A percentile compares a stretch with the other conserved stretches of the same genome.
Evolutionary conservation across 495 filamentous ascomycete genomes (phyloP).

Genomic region (Penicillium argentinense): DNA sequence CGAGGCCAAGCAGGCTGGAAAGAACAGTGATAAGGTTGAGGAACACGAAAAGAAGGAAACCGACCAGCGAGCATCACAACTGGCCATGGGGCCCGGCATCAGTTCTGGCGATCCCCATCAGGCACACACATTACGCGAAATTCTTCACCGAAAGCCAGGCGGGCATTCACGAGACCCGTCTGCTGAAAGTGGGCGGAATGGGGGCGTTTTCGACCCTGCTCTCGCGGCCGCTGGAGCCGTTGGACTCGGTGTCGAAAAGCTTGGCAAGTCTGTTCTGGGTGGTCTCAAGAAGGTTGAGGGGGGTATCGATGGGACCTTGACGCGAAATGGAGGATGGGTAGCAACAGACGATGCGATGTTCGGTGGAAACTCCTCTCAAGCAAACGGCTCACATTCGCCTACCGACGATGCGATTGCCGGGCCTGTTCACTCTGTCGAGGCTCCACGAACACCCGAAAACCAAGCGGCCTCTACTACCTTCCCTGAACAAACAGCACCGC

Average conservation of each 20-base stretch:
- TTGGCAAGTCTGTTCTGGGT: constrained; percentile 56
- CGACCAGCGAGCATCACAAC: constrained; percentile 57
- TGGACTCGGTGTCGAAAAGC: constrained; percentile 60
- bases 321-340: constrained; percentile 55
- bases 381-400: neutral
- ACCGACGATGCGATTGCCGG: neutral
- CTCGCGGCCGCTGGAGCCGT: constrained; percentile 50
- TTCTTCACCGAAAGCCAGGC: constrained; percentile 41
- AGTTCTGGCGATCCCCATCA: constrained; percentile 85
- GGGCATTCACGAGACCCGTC: constrained; percentile 26
- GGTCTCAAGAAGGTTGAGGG: constrained; percentile 48
- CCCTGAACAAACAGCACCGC: constrained; percentile 13
- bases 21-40: constrained; percentile 53
- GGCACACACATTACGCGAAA: constrained; percentile 68
- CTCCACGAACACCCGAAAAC: constrained; percentile 4
- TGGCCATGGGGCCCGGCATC: constrained; percentile 68
- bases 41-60: constrained; percentile 36
- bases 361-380: constrained; percentile 2
- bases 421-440: neutral
- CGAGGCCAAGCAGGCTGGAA: constrained; percentile 63
- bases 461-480: constrained; percentile 2
- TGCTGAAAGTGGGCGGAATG: constrained; percentile 22
- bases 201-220: constrained; percentile 37
- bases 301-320: constrained; percentile 46
- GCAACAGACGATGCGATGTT: constrained; percentile 12